These are phyloP conservation scores for Balamuthia mandrillaris DNA, from an alignment of 208 protist genomes.

Conservation along the genomic window DNA sequence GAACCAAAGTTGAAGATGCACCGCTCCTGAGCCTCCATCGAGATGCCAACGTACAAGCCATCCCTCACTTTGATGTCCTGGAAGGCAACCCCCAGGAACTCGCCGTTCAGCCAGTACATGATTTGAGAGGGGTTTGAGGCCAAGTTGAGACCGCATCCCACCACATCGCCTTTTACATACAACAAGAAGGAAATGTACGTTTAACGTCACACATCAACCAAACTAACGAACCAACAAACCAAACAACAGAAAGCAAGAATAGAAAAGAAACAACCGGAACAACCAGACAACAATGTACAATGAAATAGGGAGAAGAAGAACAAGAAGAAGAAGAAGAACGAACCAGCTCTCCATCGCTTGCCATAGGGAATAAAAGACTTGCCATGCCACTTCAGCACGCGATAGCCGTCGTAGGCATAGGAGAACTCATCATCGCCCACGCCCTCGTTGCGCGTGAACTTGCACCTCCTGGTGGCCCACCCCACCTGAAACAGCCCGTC, in stretches of 20 bases:
- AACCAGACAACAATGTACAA: background rate
- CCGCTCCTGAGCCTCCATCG: background rate
- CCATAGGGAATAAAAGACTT: background rate
- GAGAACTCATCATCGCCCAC: constrained; percentile 2
- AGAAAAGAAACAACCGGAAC: background rate
- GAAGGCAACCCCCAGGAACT: constrained; percentile 7
- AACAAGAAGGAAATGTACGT: background rate
- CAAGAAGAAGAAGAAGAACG: background rate
- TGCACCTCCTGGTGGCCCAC: background rate
- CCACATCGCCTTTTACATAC: background rate
- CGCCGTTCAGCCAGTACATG: constrained; percentile 27
- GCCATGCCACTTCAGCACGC: background rate
- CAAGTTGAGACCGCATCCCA: background rate
- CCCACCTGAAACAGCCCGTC: constrained; percentile 12
- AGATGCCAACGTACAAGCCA: constrained; percentile 5
- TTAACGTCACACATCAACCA: background rate
- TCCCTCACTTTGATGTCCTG: background rate
- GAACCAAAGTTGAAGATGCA: constrained; percentile 1
- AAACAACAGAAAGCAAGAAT: background rate
- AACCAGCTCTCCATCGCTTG: background rate
- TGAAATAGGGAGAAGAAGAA: background rate
- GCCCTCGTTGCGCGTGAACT: constrained; percentile 11
- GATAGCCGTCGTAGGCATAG: constrained; percentile 10
- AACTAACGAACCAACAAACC: no score
- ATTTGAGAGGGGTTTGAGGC: background rate